A percentile compares a stretch with the other conserved stretches of the same genome.
These are phyloP conservation scores for Triticum turgidum DNA, from an alignment of 176 grass and related monocot genomes.

Conservation along the genomic window DNA sequence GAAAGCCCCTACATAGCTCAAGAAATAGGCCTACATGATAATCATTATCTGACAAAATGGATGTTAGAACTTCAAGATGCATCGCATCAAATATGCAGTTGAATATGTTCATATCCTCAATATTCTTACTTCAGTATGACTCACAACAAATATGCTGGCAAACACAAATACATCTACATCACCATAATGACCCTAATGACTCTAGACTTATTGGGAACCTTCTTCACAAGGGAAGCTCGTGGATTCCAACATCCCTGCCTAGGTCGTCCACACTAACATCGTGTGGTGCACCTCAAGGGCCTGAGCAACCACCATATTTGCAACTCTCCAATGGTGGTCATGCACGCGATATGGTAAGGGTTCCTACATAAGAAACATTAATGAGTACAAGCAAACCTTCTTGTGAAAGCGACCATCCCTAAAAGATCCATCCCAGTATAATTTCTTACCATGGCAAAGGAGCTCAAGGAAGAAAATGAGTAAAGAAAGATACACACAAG, in stretches of 20 bases:
- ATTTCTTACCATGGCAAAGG: no score
- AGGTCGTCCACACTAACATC: neutral
- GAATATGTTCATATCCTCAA: neutral
- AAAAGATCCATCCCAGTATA: neutral
- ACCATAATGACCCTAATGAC: neutral
- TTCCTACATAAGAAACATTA: no score
- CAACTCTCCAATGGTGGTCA: neutral
- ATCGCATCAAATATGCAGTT: neutral
- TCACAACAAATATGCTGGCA: neutral
- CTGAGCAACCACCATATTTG: neutral
- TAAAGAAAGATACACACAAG: no score
- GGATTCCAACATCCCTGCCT: no score
- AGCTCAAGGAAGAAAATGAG: no score
- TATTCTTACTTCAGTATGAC: neutral
- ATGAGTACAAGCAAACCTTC: no score
- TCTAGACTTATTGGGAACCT: neutral
- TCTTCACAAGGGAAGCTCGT: neutral
- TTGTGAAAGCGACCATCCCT: neutral
- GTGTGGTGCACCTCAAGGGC: neutral
- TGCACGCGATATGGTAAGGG: no score
- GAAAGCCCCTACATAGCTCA: neutral
- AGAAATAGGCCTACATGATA: neutral
- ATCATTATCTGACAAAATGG: no score
- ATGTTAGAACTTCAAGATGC: neutral
- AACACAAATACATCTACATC: neutral